These are phyloP conservation scores for Fraxinus xanthoxyloides DNA, from an alignment of 305 asterid genomes.

Conservation along the genomic window DNA sequence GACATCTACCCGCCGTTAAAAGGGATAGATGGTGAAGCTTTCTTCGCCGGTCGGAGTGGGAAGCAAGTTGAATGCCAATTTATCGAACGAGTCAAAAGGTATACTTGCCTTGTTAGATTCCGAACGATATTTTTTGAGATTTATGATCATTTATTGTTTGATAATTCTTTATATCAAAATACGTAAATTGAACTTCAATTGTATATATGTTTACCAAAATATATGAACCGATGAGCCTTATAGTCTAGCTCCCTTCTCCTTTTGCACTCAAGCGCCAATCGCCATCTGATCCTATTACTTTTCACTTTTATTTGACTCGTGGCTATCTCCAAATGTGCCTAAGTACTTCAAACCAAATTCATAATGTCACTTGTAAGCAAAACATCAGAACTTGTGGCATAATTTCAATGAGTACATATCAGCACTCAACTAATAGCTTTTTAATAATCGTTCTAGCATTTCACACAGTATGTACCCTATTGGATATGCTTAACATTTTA, in stretches of 20 bases:
- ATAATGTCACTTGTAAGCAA: too few relatives aligned
- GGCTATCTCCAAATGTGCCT: neutral
- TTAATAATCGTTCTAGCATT: neutral
- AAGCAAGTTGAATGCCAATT: neutral
- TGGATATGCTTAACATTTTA: too few relatives aligned
- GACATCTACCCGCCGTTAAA: neutral
- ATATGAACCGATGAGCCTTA: neutral
- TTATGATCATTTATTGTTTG: neutral
- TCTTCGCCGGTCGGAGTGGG: neutral
- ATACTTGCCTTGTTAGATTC: neutral
- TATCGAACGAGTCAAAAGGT: neutral
- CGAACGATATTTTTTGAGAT: neutral
- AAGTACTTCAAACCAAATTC: neutral
- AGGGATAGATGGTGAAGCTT: neutral
- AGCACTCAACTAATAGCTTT: neutral
- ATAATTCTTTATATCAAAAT: too few relatives aligned
- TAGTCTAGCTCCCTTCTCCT: neutral
- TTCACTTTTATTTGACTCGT: neutral
- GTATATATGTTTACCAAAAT: neutral
- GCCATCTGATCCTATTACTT: neutral
- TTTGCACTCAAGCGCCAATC: neutral
- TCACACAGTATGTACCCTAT: neutral
- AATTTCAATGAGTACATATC: neutral
- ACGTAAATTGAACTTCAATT: neutral
- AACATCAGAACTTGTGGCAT: neutral